These are phyloP conservation scores for Cladophialophora carrionii DNA, from an alignment of 2,329 filamentous ascomycete species.

Conservation along the genomic window DNA sequence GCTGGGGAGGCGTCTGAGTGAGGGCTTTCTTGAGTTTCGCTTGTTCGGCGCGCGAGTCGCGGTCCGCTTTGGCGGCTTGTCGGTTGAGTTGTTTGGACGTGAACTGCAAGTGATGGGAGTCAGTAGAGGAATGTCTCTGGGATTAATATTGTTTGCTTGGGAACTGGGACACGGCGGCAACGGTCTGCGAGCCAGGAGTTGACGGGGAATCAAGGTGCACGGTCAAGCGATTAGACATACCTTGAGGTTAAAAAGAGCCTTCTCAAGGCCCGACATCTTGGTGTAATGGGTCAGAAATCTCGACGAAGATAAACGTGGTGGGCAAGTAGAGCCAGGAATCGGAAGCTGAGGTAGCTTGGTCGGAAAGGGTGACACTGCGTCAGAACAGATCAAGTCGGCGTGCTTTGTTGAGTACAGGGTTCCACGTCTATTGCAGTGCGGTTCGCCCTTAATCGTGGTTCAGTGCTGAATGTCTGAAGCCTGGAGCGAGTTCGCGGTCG, in stretches of 20 bases:
- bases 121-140: neutral
- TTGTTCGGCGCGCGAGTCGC: constrained; percentile 53
- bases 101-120: constrained; percentile 41
- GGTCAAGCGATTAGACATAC: constrained; percentile 35
- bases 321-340: neutral
- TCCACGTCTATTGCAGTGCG: neutral
- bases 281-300: neutral
- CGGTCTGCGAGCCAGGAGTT: neutral
- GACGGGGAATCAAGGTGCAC: neutral
- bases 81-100: constrained; percentile 55
- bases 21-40: constrained; percentile 54
- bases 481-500: constrained; percentile 2
- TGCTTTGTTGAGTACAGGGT: neutral
- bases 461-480: constrained; percentile 4
- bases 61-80: constrained; percentile 52
- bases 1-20: constrained; percentile 50
- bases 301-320: neutral
- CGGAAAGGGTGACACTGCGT: neutral
- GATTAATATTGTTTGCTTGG: neutral
- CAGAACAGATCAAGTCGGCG: neutral
- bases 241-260: constrained; percentile 44
- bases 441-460: neutral
- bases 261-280: constrained; percentile 39
- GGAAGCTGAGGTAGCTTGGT: neutral
- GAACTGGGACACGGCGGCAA: neutral